phyloP scores from a whole-genome alignment of 2,329 filamentous ascomycete genomes.

The Akanthomyces muscarius region DNA sequence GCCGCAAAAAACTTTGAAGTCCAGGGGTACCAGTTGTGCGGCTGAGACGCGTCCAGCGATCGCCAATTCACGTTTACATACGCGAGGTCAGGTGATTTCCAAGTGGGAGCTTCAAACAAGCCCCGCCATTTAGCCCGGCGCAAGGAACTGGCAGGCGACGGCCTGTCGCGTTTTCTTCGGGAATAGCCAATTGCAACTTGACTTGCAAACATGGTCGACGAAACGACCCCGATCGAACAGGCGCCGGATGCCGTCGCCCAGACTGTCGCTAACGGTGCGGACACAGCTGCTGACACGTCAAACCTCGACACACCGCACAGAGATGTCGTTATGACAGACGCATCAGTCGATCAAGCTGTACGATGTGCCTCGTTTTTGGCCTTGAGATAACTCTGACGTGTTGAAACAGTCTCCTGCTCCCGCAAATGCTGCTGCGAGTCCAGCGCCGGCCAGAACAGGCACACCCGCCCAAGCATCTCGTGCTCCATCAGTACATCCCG shows the following conservation, averaged over 20 bases:
- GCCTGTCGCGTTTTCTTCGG: constrained; percentile 3
- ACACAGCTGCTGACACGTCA: background rate
- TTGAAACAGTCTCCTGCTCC: constrained; percentile 38
- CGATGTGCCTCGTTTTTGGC: constrained; percentile 28
- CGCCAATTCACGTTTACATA: background rate
- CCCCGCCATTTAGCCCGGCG: constrained; percentile 8
- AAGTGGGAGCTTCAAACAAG: constrained; percentile 1
- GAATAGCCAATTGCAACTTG: background rate
- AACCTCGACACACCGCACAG: constrained; percentile 26
- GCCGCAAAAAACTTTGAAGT: background rate
- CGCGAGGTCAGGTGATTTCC: constrained; percentile 17
- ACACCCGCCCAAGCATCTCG: constrained; percentile 51
- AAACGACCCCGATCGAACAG: constrained; percentile 23
- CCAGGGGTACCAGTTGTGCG: background rate
- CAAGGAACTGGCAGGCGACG: background rate
- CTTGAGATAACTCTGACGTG: constrained; percentile 9
- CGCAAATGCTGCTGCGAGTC: constrained; percentile 35
- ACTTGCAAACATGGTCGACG: constrained; percentile 29
- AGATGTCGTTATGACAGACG: constrained; percentile 44
- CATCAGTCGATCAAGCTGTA: constrained; percentile 36
- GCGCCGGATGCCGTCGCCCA: background rate
- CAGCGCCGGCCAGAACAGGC: constrained; percentile 42
- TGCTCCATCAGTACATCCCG: constrained; percentile 55
- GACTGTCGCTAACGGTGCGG: background rate
- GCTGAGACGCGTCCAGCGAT: constrained; percentile 11